Base-by-base conservation (phyloP, 2,329 filamentous ascomycete genomes). In the Cryphonectria naterciae region DNA sequence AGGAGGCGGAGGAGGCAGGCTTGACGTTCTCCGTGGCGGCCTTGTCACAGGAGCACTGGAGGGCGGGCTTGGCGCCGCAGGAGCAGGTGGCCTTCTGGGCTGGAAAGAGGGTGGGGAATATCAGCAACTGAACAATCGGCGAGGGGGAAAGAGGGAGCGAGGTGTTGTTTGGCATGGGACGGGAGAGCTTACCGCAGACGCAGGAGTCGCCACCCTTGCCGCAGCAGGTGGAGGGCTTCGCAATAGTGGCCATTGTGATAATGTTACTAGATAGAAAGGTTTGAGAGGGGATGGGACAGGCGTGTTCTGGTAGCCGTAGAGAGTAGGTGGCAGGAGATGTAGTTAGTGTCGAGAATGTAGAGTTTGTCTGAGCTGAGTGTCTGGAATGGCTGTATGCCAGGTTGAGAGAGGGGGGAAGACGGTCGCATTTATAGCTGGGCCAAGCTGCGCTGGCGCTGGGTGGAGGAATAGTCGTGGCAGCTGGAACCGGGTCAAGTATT, bases 1-100 rank as follows among this genome's bases (percentile, higher is more conserved):
- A 97, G 6, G 91, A 86, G 58, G 84, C 83, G 25, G 91, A 92
- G 4, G 82, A 73, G 3, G 82, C 74, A 8, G 84, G 79, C 65
- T 85, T 81, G n/a, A 83, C 80, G 82, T 97, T 97, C 85, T 97
- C 93, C 28, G 84, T 83, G 3, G 83, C 77, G 1, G 93, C 86
- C 68, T 93, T 89, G 74, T 93, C 91, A 80, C 94, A 97, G 49
- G 91, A 97, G 84, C 94, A 97, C 77, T 90, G 84, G 72, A 93
- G 92, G 71, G 91, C 93, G 32, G 93, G 92, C 69, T 94, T 91
- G 76, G 92, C 90, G 75, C 93, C 89, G 85, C 94, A 97, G 61
- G 92, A 94, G 86, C 94, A 97, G 52, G 46, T 60, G 61, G 63
- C 39, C 35, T 68, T 69, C 22, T 64, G 49, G 52, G 62, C 68